Percentiles rank a stretch among this genome's conserved stretches.
Conservation (phyloP, 371 early-diverging fungal genomes). For the Haplosporangium sp. region DNA sequence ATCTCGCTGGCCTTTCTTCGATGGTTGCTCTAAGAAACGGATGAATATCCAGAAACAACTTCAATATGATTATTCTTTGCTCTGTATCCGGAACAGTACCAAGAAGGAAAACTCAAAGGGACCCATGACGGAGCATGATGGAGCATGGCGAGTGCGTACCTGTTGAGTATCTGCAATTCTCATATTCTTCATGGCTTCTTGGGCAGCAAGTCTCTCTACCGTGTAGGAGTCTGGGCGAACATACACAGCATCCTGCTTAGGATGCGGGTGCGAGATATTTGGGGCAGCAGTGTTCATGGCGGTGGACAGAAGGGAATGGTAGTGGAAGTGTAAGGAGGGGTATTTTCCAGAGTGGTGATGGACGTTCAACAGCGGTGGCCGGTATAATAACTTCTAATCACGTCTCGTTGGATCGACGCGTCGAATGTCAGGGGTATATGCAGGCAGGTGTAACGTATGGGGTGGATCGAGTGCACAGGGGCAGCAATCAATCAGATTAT, state of each 20-base stretch:
- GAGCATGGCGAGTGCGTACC: constrained; percentile 7
- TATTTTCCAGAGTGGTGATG: too few species aligned
- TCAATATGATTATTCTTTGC: neutral
- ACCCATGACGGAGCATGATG: neutral
- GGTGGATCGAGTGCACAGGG: too few species aligned
- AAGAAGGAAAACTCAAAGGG: neutral
- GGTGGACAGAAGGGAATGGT: neutral
- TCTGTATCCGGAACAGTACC: neutral
- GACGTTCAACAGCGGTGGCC: too few species aligned
- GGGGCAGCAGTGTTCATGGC: constrained; percentile 49
- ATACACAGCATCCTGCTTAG: constrained; percentile 16
- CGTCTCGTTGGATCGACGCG: too few species aligned
- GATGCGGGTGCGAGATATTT: constrained; percentile 9
- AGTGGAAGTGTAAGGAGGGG: neutral
- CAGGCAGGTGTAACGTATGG: too few species aligned
- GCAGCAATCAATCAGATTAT: neutral
- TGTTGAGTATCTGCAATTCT: constrained; percentile 42
- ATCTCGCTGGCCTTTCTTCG: constrained; percentile 42
- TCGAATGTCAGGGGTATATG: too few species aligned
- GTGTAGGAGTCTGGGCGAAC: constrained; percentile 25
- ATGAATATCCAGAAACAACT: too few species aligned
- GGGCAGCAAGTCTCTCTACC: constrained; percentile 38
- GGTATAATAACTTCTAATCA: too few species aligned
- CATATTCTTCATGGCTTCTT: constrained; percentile 52
- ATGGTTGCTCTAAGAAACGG: constrained; percentile 9